Conservation (phyloP, 164 flowering plant genomes). For the Houttuynia cordata region DNA sequence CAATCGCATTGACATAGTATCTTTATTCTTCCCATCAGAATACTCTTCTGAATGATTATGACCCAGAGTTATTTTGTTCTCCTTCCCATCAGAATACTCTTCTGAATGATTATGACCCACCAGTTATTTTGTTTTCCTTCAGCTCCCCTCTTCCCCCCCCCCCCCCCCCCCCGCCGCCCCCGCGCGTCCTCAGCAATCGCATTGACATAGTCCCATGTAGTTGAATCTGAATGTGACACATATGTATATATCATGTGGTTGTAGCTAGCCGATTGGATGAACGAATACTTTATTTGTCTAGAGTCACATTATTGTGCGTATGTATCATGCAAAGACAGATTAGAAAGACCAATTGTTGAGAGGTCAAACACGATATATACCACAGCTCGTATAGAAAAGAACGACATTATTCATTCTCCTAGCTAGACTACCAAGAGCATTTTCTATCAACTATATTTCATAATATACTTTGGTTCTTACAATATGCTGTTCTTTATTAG, state of each 20-base stretch:
- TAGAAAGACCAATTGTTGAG: not conserved
- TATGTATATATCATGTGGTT: not conserved
- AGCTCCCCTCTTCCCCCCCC: too few species aligned
- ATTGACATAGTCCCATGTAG: not conserved
- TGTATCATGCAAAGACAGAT: not conserved
- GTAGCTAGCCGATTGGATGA: not conserved
- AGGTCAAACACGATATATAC: not conserved
- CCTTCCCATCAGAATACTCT: not conserved
- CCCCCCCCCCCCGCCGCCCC: too few species aligned
- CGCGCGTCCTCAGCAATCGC: too few species aligned
- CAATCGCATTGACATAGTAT: not conserved
- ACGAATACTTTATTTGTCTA: not conserved
- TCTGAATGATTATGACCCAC: not conserved
- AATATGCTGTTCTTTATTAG: not conserved
- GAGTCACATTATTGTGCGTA: not conserved
- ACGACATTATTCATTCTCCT: not conserved
- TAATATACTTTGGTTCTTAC: too few species aligned
- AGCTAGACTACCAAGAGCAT: not conserved
- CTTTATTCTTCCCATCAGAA: not conserved
- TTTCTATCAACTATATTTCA: not conserved
- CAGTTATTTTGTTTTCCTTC: too few species aligned
- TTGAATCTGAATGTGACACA: too few species aligned
- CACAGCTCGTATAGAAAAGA: not conserved
- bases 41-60: not conserved
- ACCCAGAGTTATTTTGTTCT: too few species aligned